Percentiles rank a stretch among this genome's conserved stretches.
These are phyloP conservation scores for Calamus simplicifolius DNA, from an alignment of 176 grass and related monocot species.

Conservation along the genomic window DNA sequence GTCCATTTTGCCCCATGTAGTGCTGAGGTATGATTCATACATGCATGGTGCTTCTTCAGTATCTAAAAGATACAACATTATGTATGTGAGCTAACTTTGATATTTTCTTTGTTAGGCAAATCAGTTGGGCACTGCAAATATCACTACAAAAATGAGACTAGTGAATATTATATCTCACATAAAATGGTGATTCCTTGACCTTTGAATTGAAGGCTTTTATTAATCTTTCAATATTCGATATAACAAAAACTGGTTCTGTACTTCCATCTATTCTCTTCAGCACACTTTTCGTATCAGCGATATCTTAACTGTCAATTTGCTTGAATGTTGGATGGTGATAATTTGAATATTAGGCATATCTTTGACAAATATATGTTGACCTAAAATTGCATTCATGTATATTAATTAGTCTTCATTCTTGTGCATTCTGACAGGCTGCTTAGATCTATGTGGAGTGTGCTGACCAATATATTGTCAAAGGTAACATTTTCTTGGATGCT, in stretches of 20 bases:
- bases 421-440: constrained; percentile 29
- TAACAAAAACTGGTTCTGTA: too few relatives aligned
- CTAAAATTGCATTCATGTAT: constrained; percentile 22
- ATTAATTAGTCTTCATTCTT: constrained; percentile 17
- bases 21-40: constrained; percentile 17
- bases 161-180: not conserved
- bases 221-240: not conserved
- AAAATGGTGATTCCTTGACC: constrained; percentile 4
- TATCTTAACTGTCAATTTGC: too few relatives aligned
- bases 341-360: too few relatives aligned
- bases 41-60: not conserved
- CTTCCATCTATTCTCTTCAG: too few relatives aligned
- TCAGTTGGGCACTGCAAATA: not conserved
- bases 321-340: too few relatives aligned
- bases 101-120: constrained; percentile 7
- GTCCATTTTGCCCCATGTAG: constrained; percentile 23
- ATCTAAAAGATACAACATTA: not conserved
- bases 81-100: not conserved
- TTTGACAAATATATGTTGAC: not conserved
- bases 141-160: not conserved
- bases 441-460: constrained; percentile 14
- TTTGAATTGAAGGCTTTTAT: not conserved
- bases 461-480: constrained; percentile 3
- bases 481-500: not conserved
- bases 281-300: too few relatives aligned